Evolutionary conservation across 2,329 filamentous ascomycete genomes (phyloP).

Genomic region (Chalaropsis thielavioides): DNA sequence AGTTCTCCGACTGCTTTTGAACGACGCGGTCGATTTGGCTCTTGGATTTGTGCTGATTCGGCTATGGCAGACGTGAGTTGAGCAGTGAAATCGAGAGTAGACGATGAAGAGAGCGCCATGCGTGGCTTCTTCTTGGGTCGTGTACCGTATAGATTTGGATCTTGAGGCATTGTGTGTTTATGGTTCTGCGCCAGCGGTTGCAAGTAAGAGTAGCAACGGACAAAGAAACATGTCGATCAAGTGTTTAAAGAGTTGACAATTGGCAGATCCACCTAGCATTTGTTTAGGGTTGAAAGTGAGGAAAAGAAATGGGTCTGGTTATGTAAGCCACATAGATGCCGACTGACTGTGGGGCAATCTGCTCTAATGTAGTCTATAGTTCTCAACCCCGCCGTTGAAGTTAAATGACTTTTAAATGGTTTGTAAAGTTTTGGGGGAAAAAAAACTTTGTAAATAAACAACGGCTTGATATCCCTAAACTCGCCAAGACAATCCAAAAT

Average conservation of each 20-base stretch:
- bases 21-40: neutral
- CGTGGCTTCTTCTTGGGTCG: slow-evolving; percentile 53
- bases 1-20: neutral
- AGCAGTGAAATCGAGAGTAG: slow-evolving; percentile 72
- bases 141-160: slow-evolving; percentile 63
- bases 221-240: neutral
- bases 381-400: neutral
- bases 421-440: neutral
- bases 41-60: slow-evolving; percentile 30
- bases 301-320: too few relatives aligned
- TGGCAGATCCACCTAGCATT: too few relatives aligned
- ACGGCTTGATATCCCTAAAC: neutral
- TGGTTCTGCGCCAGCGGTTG: neutral
- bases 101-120: slow-evolving; percentile 55
- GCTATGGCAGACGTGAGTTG: slow-evolving; percentile 73
- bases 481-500: slow-evolving; percentile 9
- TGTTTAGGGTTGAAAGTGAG: neutral
- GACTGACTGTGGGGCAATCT: slow-evolving; percentile 9
- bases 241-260: neutral
- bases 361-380: slow-evolving; percentile 17
- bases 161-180: slow-evolving; percentile 38
- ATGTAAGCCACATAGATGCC: neutral
- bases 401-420: neutral
- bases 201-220: neutral
- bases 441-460: neutral